phyloP scores from a whole-genome alignment of 1,139 yeast genomes.

The Pichia kudriavzevii region DNA sequence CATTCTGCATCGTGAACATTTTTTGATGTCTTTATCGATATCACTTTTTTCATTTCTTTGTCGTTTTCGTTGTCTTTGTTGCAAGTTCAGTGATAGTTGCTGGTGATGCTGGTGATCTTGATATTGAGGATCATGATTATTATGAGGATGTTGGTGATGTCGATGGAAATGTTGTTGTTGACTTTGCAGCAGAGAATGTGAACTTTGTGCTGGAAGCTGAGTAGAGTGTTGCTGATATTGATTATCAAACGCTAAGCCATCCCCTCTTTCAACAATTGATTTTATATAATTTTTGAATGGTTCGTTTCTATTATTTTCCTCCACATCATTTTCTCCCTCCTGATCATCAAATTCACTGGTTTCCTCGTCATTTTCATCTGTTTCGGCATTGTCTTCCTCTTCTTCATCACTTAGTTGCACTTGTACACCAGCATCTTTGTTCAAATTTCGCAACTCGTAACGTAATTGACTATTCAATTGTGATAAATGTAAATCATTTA shows the following conservation, averaged over 20 bases:
- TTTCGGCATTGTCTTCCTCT: conserved; percentile 5
- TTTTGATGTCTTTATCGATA: conserved; percentile 20
- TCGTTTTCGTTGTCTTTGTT: neutral
- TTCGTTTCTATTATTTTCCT: conserved; percentile 10
- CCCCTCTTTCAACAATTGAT: conserved; percentile 14
- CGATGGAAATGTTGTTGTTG: no score
- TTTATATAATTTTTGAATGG: conserved; percentile 17
- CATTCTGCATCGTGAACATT: conserved; percentile 36
- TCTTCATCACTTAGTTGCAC: conserved; percentile 8
- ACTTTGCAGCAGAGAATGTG: neutral
- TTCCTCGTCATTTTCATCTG: conserved; percentile 1
- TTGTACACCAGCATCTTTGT: conserved; percentile 9
- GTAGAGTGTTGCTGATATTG: neutral
- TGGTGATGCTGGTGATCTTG: no score
- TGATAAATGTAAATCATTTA: conserved; percentile 11
- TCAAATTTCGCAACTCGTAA: conserved; percentile 12
- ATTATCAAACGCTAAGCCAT: neutral
- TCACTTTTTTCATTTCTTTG: neutral
- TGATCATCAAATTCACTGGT: neutral
- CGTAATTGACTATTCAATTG: conserved; percentile 14
- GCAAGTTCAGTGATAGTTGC: neutral
- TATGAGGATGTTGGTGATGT: no score
- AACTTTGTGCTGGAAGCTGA: neutral
- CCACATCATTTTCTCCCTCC: neutral
- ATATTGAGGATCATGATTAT: no score